Evolutionary conservation across 2,329 filamentous ascomycete genomes (phyloP).

Genomic region (Fusarium virguliforme): DNA sequence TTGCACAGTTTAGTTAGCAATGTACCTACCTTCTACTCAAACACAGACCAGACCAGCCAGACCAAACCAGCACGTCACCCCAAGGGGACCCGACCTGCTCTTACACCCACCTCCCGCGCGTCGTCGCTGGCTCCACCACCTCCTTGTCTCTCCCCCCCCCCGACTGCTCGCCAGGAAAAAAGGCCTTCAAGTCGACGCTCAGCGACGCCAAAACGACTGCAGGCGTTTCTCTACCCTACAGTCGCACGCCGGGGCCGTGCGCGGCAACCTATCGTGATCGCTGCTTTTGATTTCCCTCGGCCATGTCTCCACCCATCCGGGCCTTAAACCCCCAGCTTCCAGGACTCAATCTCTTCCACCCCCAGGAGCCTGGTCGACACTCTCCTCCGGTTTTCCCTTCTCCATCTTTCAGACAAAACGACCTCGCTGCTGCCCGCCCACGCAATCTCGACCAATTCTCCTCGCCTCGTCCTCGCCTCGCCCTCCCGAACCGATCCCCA

Average conservation of each 20-base stretch:
- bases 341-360: conserved; percentile 45
- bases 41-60: conserved; percentile 34
- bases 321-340: conserved; percentile 52
- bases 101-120: conserved; percentile 27
- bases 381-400: conserved; percentile 43
- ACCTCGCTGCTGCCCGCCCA: conserved; percentile 24
- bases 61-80: conserved; percentile 37
- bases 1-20: conserved; percentile 10
- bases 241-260: conserved; percentile 47
- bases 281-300: conserved; percentile 43
- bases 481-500: conserved; percentile 19
- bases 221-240: conserved; percentile 51
- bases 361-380: conserved; percentile 38
- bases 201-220: conserved; percentile 34
- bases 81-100: conserved; percentile 25
- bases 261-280: conserved; percentile 47
- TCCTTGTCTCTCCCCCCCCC: conserved; percentile 24
- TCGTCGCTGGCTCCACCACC: conserved; percentile 39
- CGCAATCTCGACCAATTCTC: conserved; percentile 18
- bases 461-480: conserved; percentile 15
- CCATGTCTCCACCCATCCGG: conserved; percentile 45
- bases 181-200: conserved; percentile 25
- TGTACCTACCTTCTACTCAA: conserved; percentile 25
- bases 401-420: conserved; percentile 35
- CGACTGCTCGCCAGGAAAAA: conserved; percentile 18